A percentile compares a stretch with the other conserved stretches of the same genome.
Conservation (phyloP, 169 alveolate species). For the Theileria luwenshuni region DNA sequence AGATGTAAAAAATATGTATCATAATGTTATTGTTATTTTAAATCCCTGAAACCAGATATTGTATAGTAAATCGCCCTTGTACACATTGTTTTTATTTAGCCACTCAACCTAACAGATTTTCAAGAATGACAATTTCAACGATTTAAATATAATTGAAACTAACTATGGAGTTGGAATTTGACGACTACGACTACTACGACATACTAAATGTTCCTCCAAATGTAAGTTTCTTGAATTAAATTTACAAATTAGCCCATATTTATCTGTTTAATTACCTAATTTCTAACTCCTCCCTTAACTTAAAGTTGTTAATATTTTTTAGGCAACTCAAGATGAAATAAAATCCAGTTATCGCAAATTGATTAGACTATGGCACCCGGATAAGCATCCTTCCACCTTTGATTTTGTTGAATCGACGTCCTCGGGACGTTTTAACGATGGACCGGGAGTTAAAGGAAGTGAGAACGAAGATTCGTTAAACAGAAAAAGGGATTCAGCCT, state of each 20-base stretch:
- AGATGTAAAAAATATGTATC: background rate
- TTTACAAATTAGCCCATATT: background rate
- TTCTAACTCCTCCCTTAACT: no score
- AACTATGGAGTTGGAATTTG: slow-evolving; percentile 35
- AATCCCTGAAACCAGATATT: no score
- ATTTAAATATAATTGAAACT: no score
- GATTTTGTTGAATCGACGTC: background rate
- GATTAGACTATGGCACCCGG: slow-evolving; percentile 67
- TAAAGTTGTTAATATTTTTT: background rate
- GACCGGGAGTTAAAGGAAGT: background rate
- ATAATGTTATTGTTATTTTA: background rate
- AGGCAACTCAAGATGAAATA: slow-evolving; percentile 59
- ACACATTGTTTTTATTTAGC: no score
- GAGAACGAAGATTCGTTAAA: background rate
- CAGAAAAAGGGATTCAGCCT: slow-evolving; percentile 42
- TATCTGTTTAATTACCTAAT: background rate
- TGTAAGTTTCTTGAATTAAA: slow-evolving; percentile 9
- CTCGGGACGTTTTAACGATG: no score
- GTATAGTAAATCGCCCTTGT: no score
- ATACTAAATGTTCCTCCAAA: slow-evolving; percentile 53
- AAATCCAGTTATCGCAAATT: slow-evolving; percentile 61
- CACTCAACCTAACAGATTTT: no score
- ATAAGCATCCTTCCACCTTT: slow-evolving; percentile 26
- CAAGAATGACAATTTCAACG: no score
- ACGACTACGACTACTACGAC: slow-evolving; percentile 65